Percentiles rank a stretch among this genome's conserved stretches.
These are phyloP conservation scores for Aspergillus sclerotialis DNA, from an alignment of 2,329 filamentous ascomycete genomes.

Conservation along the genomic window DNA sequence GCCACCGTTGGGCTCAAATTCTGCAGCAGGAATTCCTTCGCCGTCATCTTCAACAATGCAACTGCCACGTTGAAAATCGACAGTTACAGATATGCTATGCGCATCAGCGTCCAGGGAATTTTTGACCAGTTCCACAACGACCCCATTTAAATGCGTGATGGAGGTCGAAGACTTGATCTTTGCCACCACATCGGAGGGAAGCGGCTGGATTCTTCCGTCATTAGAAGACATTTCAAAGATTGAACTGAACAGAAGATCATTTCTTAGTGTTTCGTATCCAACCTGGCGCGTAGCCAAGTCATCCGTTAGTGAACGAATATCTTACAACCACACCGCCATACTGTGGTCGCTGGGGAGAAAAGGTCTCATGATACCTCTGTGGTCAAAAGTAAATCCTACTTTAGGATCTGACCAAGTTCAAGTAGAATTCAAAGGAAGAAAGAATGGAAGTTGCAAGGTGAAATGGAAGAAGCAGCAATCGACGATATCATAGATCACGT, in stretches of 20 bases:
- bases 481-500: too few species aligned
- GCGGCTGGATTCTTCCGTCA: slow-evolving; percentile 50
- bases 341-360: too few species aligned
- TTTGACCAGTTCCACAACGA: slow-evolving; percentile 64
- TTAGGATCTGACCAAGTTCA: too few species aligned
- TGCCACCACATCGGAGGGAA: slow-evolving; percentile 64
- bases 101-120: slow-evolving; percentile 81
- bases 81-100: slow-evolving; percentile 57
- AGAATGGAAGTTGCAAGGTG: too few species aligned
- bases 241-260: neutral
- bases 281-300: slow-evolving; percentile 2
- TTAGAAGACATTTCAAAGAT: slow-evolving; percentile 17
- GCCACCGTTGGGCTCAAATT: slow-evolving; percentile 65
- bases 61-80: slow-evolving; percentile 69
- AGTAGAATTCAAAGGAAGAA: too few species aligned
- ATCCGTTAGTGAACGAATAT: too few species aligned
- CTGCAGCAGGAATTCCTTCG: slow-evolving; percentile 62
- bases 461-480: too few species aligned
- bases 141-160: slow-evolving; percentile 67
- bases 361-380: too few species aligned
- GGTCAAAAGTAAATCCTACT: too few species aligned
- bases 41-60: slow-evolving; percentile 84
- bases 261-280: neutral
- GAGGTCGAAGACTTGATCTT: slow-evolving; percentile 81
- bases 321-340: too few species aligned